Evolutionary conservation across 208 protist species (phyloP), one percentile per base, ranked within the genome.

Genomic region (Strigomonas galati): DNA sequence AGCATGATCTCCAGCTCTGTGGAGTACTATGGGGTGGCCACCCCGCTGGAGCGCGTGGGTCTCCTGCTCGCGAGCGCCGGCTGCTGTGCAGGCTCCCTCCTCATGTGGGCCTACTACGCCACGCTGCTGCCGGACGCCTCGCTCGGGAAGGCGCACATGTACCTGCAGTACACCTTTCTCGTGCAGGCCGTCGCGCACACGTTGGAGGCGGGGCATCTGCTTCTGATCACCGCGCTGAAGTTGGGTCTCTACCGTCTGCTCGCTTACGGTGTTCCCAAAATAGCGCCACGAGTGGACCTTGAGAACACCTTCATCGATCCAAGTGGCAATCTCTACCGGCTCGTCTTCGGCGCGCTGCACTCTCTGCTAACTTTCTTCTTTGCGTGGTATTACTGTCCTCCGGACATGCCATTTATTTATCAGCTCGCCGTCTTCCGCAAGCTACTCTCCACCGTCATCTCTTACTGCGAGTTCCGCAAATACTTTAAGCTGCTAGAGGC

Each of bases 51-150:
- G 60, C 66, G 73, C 53, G 31, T 32, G 14, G 6, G 57, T 10
- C 24, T 52, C 2, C 43, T 37, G 5, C 6, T 74, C 0, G 28
- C 53, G 37, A 44, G 43, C 54, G 9, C 67, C 12, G 15, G 61
- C 57, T 58, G 65, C 60, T 6, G 65, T 65, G 31, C 27, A 19
- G 43, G 61, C 27, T 69, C 71, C 43, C 52, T 67, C 1, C 70
- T 94, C 10, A 78, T 84, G 73, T 94, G 88, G 88, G 62, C 79
- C 10, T 94, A 82, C 67, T 85, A 83, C 40, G 76, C 72, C 2
- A 91, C 84, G 0, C 64, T 80, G 3, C 40, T 46, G 14, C 40
- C 40, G 40, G 40, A 46, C 40, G 40, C 40, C 10, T 9, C 40
- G 40, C 40, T 46, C 9, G 40, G 40, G 3, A 9, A 46, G 40